These are phyloP conservation scores for Metrosideros polymorpha DNA, from an alignment of 441 rosid species.

Conservation along the genomic window DNA sequence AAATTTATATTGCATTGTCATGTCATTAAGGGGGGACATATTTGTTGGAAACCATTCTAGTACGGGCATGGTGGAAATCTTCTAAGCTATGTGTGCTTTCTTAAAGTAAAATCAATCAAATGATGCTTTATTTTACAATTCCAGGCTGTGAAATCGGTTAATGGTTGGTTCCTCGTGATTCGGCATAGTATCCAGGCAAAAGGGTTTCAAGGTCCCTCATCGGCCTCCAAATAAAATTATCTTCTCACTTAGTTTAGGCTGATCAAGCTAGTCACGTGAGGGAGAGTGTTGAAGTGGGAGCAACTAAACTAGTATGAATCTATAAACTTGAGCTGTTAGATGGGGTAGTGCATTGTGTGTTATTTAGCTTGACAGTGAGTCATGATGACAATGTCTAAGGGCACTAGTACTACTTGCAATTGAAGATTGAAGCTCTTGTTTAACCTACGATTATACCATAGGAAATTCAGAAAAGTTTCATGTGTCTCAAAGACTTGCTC, in stretches of 20 bases:
- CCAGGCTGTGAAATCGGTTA: not conserved
- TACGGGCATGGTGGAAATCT: not conserved
- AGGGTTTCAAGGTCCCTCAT: not conserved
- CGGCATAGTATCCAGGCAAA: not conserved
- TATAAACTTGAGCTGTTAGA: not conserved
- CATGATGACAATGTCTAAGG: not conserved
- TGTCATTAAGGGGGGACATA: not conserved
- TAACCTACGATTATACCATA: not conserved
- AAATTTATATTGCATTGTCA: not conserved
- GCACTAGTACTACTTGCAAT: not conserved
- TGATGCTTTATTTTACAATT: not conserved
- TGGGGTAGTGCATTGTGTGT: not conserved
- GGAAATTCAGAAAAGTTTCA: not conserved
- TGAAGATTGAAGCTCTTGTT: not conserved
- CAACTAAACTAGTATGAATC: not conserved
- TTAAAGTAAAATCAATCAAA: not conserved
- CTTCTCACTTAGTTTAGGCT: not conserved
- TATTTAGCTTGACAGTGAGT: not conserved
- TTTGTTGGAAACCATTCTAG: not conserved
- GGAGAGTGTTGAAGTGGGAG: not conserved
- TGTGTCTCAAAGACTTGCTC: not conserved
- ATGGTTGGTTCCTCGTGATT: not conserved
- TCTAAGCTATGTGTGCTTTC: not conserved
- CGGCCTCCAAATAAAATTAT: not conserved
- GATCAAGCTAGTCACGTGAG: not conserved